Evolutionary conservation across 2,329 filamentous ascomycete species (phyloP).

Genomic region (Dactylellina leptospora): DNA sequence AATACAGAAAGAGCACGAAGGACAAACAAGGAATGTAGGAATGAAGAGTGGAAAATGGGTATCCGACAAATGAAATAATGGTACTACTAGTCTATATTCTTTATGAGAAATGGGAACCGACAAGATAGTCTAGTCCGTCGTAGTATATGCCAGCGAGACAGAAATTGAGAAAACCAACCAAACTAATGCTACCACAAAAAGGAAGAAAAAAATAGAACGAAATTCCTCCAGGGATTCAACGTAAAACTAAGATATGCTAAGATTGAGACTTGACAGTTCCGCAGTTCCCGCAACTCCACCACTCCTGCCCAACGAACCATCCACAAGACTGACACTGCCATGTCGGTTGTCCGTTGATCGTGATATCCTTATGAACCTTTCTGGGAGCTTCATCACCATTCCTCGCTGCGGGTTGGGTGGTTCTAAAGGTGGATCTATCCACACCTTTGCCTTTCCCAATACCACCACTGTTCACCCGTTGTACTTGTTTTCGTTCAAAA

Average conservation of each 20-base stretch:
- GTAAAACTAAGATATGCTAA: constrained; percentile 1
- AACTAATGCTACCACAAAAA: too few relatives aligned
- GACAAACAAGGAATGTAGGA: too few relatives aligned
- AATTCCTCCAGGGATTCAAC: too few relatives aligned
- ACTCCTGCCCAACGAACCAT: constrained; percentile 46
- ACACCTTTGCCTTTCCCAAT: constrained; percentile 26
- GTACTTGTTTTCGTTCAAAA: constrained; percentile 26
- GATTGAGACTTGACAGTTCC: constrained; percentile 36
- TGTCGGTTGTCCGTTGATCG: constrained; percentile 40
- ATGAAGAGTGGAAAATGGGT: too few relatives aligned
- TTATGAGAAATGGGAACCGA: too few relatives aligned
- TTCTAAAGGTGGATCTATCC: constrained; percentile 13
- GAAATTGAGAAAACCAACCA: too few relatives aligned
- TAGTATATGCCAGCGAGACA: too few relatives aligned
- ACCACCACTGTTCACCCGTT: constrained; percentile 2
- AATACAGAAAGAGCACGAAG: too few relatives aligned
- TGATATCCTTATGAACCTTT: constrained; percentile 30
- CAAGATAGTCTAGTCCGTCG: too few relatives aligned
- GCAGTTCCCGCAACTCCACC: constrained; percentile 52
- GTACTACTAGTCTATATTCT: too few relatives aligned
- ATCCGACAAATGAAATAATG: too few relatives aligned
- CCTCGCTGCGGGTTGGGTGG: background rate
- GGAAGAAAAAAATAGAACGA: background rate
- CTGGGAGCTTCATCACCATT: background rate
- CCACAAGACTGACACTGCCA: constrained; percentile 48